Evolutionary conservation across 1,284 basidiomycete species (phyloP), one percentile per base, ranked within the genome.

Genomic region (Puccinia coronata): DNA sequence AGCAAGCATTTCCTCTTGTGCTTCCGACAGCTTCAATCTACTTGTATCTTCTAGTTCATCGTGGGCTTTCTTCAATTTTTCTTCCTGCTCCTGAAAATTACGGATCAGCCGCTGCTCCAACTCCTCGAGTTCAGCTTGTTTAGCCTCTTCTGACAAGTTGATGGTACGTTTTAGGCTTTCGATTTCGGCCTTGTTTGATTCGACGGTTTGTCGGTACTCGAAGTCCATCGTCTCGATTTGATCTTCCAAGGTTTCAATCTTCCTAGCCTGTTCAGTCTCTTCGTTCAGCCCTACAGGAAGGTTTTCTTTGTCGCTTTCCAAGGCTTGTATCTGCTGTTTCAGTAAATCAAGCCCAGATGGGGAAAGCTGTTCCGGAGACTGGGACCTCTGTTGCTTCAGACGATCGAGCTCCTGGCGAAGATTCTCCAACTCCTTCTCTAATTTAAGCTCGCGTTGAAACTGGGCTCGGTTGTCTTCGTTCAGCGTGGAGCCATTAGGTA

Each of bases 261-360:
- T 63, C 41, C 2, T 51, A n/a, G 39, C 59, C 53, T 49, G 28
- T 76, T 61, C 57, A 31, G 47, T 43, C n/a, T 63, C 43, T 65
- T 76, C 57, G 18, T 28, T 28, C 25, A 76, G 34, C 16, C 59
- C 74, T 23, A 63, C 59, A 47, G 74, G 74, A 23, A 76, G 74
- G 28, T 76, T 76, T 76, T 76, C 74, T 39, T 76, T 76, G 41
- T 76, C 74, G 16, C 57, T 25, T 76, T 76, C 74, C 39, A 76
- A 65, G 25, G 61, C 74, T 31, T 43, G 43, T 12, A 76, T 76
- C 39, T 76, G 74, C 43, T 65, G 23, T 51, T 76, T 76, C 41
- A 76, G 65, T 36, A 76, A 39, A 2, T 76, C 74, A 49, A 76
- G 31, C 14, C 74, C 74, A 49, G 28, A 63, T 39, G 43, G 59